Evolutionary conservation across 441 rosid species (phyloP), one percentile per base, ranked within the genome.

Genomic region (Capsella rubella): DNA sequence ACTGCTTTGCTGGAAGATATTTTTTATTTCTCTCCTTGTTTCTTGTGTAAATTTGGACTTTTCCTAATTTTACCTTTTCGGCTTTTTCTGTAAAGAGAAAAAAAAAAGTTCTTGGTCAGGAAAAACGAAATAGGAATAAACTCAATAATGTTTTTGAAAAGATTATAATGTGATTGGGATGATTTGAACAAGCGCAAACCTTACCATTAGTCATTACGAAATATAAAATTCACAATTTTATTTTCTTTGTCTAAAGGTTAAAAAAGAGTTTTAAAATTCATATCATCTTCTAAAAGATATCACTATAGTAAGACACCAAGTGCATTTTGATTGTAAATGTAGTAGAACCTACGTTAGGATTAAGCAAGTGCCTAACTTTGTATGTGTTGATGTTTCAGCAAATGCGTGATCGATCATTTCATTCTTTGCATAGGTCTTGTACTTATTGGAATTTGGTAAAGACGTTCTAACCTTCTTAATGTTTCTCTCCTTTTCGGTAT

Each of bases 1-100:
- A 14, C 10, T 64, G 81, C 81, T 78, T 35, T 45, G 53, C 65
- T 78, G 81, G 70, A 18, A 67, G 70, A 72, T 77, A 60, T 70
- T 72, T 76, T 71, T 3, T 9, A 1, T 12, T 28, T 37, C 7
- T 6, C 8, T 21, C 28, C 1, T 63, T 0, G 64, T 6, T 62
- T 5, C 27, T 15, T 61, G 57, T 13, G 63, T 29, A 5, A 12
- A 0, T 39, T 32, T 67, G 56, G 60, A 3, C 63, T 47, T 47
- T 56, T 68, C 42, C 43, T 13, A 8, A 7, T 14, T 57, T 39
- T 0, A 1, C 7, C 11, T 5, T 60, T 51, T 42, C 63, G 15
- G 60, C 35, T 47, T 57, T 57, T 15, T 56, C 37, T 31, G 39
- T 18, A 35, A 39, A 39, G 14, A 16, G 27, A 5, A 71, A 49